Percentiles rank a stretch among this genome's conserved stretches.
These are phyloP conservation scores for Neospermospora avenae DNA, from an alignment of 2,329 filamentous ascomycete species.

Conservation along the genomic window DNA sequence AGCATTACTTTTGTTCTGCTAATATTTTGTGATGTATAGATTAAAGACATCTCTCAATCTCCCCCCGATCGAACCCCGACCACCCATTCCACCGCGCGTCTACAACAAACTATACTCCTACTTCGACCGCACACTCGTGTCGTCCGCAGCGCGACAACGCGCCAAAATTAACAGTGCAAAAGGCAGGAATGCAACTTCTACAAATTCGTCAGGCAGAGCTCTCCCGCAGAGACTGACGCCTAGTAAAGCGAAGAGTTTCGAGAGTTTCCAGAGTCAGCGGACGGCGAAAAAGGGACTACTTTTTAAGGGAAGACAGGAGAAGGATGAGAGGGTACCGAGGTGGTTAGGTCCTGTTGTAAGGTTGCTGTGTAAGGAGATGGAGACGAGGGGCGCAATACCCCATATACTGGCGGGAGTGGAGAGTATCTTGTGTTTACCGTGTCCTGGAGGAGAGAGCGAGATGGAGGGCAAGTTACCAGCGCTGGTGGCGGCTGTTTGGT, in stretches of 20 bases:
- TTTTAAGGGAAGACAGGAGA: slow-evolving; percentile 23
- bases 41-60: slow-evolving; percentile 74
- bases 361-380: slow-evolving; percentile 60
- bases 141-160: slow-evolving; percentile 33
- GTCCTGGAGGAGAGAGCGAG: slow-evolving; percentile 14
- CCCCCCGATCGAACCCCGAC: slow-evolving; percentile 69
- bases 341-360: slow-evolving; percentile 72
- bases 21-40: slow-evolving; percentile 41
- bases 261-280: slow-evolving; percentile 33
- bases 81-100: slow-evolving; percentile 73
- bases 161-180: slow-evolving; percentile 10
- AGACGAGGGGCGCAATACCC: slow-evolving; percentile 60
- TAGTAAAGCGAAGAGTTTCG: slow-evolving; percentile 44
- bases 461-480: slow-evolving; percentile 45
- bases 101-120: slow-evolving; percentile 84
- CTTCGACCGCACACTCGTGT: slow-evolving; percentile 68
- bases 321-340: slow-evolving; percentile 41
- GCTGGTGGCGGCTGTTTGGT: slow-evolving; percentile 57
- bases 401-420: slow-evolving; percentile 74
- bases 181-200: background rate
- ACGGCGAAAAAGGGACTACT: slow-evolving; percentile 28
- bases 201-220: background rate
- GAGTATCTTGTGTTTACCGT: slow-evolving; percentile 38
- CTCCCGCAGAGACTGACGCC: slow-evolving; percentile 39
- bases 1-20: background rate